A percentile compares a stretch with the other conserved stretches of the same genome.
Conservation (phyloP, 2,329 filamentous ascomycete genomes). For the Penicillium janthinellum region DNA sequence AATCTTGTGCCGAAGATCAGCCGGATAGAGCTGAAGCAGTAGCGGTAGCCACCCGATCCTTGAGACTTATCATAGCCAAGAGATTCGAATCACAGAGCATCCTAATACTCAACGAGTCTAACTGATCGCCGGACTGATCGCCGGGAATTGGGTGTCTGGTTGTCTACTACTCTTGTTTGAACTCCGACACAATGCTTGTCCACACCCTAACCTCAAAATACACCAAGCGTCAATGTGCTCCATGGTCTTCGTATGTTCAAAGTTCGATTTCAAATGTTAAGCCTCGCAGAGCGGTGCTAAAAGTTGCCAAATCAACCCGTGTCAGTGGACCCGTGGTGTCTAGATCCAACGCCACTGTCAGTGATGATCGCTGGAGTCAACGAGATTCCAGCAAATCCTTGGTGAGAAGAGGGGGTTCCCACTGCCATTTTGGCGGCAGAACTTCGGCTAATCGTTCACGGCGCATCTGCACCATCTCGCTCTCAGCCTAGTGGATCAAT, state of each 20-base stretch:
- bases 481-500: background rate
- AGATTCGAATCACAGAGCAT: background rate
- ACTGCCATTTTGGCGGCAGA: constrained; percentile 3
- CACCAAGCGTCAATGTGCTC: background rate
- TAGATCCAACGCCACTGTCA: background rate
- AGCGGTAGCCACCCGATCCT: background rate
- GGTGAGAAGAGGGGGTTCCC: background rate
- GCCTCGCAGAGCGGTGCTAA: background rate
- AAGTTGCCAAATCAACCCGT: background rate
- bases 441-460: constrained; percentile 4
- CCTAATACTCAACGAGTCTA: background rate
- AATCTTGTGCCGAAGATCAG: background rate
- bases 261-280: too few relatives aligned
- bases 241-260: background rate
- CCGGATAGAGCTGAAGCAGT: background rate
- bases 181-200: background rate
- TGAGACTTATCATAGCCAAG: background rate
- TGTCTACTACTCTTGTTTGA: too few relatives aligned
- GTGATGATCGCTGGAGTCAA: background rate
- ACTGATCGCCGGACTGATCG: background rate
- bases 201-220: background rate
- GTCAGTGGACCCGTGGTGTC: background rate
- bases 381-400: background rate
- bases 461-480: background rate
- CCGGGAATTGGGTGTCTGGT: background rate